A percentile compares a stretch with the other conserved stretches of the same genome.
phyloP scores from a whole-genome alignment of 257 asterid genomes.

The Verbena officinalis region DNA sequence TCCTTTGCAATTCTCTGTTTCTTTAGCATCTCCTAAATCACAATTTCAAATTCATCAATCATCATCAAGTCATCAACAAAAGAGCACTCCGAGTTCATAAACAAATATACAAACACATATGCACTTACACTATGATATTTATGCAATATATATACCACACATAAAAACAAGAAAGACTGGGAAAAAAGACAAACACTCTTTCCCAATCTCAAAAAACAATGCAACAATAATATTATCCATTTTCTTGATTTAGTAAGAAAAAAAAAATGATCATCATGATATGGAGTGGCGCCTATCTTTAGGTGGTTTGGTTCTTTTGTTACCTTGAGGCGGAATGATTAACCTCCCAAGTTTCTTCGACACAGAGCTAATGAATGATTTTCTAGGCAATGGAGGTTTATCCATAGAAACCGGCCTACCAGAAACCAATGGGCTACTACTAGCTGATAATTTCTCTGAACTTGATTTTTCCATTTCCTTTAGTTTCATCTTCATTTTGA shows the following conservation, averaged over 20 bases:
- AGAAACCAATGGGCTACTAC: constrained; percentile 38
- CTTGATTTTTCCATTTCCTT: constrained; percentile 50
- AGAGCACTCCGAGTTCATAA: constrained; percentile 6
- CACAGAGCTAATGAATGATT: constrained; percentile 70
- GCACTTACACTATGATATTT: constrained; percentile 12
- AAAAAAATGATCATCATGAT: constrained; percentile 42
- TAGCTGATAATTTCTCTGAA: constrained; percentile 32
- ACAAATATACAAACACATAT: constrained; percentile 22
- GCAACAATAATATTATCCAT: not conserved
- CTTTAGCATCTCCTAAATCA: not conserved
- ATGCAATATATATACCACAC: constrained; percentile 9
- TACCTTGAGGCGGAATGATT: constrained; percentile 37
- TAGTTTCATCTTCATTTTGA: constrained; percentile 55
- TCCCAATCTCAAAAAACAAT: constrained; percentile 20
- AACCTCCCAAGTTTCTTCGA: constrained; percentile 58
- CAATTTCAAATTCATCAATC: constrained; percentile 19
- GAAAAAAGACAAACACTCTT: constrained; percentile 1
- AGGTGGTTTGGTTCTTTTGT: constrained; percentile 55
- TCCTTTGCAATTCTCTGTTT: too few relatives aligned
- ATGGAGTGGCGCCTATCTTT: constrained; percentile 75
- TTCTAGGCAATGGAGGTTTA: constrained; percentile 69
- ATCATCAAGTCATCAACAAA: too few relatives aligned
- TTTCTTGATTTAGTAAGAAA: not conserved
- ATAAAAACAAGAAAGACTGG: not conserved
- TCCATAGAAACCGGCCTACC: constrained; percentile 37